phyloP scores from a whole-genome alignment of 2,329 filamentous ascomycete genomes.

The Stachybotrys elegans region DNA sequence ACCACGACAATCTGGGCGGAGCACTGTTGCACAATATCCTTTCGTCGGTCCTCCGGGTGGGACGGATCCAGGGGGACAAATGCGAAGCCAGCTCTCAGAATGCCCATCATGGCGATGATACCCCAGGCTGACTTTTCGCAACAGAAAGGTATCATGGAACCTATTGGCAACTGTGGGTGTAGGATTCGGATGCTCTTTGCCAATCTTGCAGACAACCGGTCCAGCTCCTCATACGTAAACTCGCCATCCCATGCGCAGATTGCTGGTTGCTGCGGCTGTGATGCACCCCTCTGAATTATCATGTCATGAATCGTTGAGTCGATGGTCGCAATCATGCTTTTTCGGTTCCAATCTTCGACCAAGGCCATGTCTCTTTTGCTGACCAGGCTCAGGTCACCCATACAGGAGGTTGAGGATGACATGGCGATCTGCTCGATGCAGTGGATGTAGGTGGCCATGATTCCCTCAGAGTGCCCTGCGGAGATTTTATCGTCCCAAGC shows the following conservation, averaged over 20 bases:
- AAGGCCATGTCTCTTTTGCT: no score
- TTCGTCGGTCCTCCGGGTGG: slow-evolving; percentile 23
- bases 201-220: slow-evolving; percentile 1
- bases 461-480: no score
- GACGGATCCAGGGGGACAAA: slow-evolving; percentile 29
- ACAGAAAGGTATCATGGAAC: slow-evolving; percentile 27
- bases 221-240: slow-evolving; percentile 16
- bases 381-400: no score
- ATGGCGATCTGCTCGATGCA: no score
- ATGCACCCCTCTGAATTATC: not conserved
- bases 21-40: slow-evolving; percentile 7
- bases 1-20: not conserved
- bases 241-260: slow-evolving; percentile 20
- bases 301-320: not conserved
- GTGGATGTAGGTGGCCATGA: no score
- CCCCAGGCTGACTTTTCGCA: slow-evolving; percentile 33
- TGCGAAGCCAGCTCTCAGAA: slow-evolving; percentile 27
- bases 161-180: no score
- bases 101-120: slow-evolving; percentile 25
- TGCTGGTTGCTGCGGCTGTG: slow-evolving; percentile 7
- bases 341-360: no score
- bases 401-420: no score
- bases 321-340: no score
- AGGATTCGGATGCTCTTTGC: not conserved
- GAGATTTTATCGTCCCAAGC: no score